Base-by-base conservation (phyloP, 129 eudicot genomes). In the Chrysanthemum lavandulifolium region DNA sequence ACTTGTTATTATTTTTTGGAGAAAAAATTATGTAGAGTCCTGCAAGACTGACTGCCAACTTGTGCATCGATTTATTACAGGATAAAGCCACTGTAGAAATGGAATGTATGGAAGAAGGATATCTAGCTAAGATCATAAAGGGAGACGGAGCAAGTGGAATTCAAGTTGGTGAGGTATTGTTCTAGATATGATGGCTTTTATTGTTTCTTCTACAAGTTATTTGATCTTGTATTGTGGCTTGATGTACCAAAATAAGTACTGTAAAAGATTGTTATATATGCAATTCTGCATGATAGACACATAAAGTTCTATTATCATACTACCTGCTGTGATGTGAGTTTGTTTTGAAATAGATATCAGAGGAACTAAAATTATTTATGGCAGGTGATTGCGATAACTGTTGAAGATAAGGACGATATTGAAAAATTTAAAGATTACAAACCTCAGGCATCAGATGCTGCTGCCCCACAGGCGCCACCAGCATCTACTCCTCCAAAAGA, bases 51-150 rank as follows among this genome's bases (percentile, higher is more conserved):
- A 65, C 59, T 16, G 33, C 67, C 27, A 51, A 14, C 25, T 18
- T 71, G 56, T 52, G 50, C 72, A 7, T 55, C 56, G 29, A 59
- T 81, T 15, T 75, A 18, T 74, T 25, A 31, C 61, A 94, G 99
- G 99, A 94, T 80, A 94, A 92, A 81, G 98, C 98, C 50, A 92
- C 96, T 15, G 98, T 92, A 3, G 98, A 92, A 80, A 89, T 92
- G 98, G 98, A 92, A 79, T 92, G 95, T 76, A 89, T 92, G 98
- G 98, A 92, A 81, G 98, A 92, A 73, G 98, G 98, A 25, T 92
- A 78, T 84, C 76, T 89, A 18, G 98, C 99, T 65, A 94, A 94
- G 85, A 90, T 94, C n/a, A 49, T 90, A 57, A 89, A 81, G 10
- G 97, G 96, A 73, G 99, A 94, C 80, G 97, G 97, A 65, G 80